Conservation (phyloP, 2,329 filamentous ascomycete species). For the Exutisphaerella laricina region DNA sequence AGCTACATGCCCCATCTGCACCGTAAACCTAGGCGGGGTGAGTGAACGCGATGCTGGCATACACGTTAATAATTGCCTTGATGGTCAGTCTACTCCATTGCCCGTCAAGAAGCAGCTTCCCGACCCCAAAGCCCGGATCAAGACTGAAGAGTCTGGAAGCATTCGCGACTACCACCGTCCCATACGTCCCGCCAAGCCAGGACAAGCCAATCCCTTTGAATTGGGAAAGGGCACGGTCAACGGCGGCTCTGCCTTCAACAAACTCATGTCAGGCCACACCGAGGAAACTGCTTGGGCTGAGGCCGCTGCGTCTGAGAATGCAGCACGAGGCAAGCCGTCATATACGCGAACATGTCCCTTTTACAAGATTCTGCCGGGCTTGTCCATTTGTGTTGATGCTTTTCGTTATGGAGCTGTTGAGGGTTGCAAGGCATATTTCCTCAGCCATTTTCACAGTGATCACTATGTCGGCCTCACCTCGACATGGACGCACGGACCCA, state of each 20-base stretch:
- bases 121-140: slow-evolving; percentile 10
- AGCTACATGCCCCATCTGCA: slow-evolving; percentile 70
- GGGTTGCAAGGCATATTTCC: slow-evolving; percentile 88
- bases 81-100: slow-evolving; percentile 66
- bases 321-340: slow-evolving; percentile 75
- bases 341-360: slow-evolving; percentile 92
- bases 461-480: slow-evolving; percentile 90
- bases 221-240: slow-evolving; percentile 39
- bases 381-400: slow-evolving; percentile 90
- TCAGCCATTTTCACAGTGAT: slow-evolving; percentile 97
- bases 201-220: slow-evolving; percentile 72
- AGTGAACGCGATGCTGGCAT: slow-evolving; percentile 61
- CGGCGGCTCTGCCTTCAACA: slow-evolving; percentile 72
- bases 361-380: slow-evolving; percentile 94
- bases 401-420: slow-evolving; percentile 92
- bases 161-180: slow-evolving; percentile 60
- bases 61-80: slow-evolving; percentile 90
- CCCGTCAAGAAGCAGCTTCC: slow-evolving; percentile 29
- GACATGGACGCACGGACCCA: slow-evolving; percentile 86
- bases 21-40: slow-evolving; percentile 53
- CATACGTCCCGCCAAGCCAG: slow-evolving; percentile 63
- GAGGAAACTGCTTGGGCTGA: slow-evolving; percentile 87
- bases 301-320: slow-evolving; percentile 72
- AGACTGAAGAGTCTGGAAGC: slow-evolving; percentile 23
- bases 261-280: slow-evolving; percentile 85